phyloP scores from a whole-genome alignment of 345 rosid genomes.

The Dimocarpus longan region DNA sequence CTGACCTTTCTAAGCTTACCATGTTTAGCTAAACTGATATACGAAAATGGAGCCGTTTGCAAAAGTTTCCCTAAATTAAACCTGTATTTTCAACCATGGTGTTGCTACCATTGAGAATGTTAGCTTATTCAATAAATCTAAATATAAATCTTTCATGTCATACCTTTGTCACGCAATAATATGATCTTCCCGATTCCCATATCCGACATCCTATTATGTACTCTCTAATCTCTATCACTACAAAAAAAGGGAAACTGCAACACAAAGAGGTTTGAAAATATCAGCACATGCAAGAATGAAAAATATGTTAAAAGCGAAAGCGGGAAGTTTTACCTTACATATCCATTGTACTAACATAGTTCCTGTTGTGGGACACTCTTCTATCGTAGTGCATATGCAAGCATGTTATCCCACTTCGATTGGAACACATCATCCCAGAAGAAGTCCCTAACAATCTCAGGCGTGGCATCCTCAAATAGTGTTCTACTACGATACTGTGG shows the following conservation, averaged over 20 bases:
- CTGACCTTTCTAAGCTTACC: neutral
- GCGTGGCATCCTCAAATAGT: too few species aligned
- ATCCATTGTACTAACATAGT: constrained; percentile 87
- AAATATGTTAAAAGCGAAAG: neutral
- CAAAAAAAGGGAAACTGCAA: constrained; percentile 83
- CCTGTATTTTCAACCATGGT: neutral
- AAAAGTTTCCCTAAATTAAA: neutral
- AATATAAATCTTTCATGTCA: constrained; percentile 8
- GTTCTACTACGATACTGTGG: too few species aligned
- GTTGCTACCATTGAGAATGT: neutral
- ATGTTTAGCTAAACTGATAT: neutral
- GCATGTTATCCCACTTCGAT: too few species aligned
- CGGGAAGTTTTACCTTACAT: constrained; percentile 51
- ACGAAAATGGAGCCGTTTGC: neutral
- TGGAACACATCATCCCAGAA: too few species aligned
- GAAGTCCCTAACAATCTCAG: too few species aligned
- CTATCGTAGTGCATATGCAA: too few species aligned
- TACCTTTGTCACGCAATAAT: constrained; percentile 87
- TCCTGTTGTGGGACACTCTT: constrained; percentile 41
- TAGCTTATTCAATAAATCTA: neutral
- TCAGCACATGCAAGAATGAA: constrained; percentile 12
- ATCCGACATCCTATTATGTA: constrained; percentile 81
- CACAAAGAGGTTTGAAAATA: constrained; percentile 15
- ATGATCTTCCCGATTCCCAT: constrained; percentile 64
- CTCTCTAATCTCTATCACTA: constrained; percentile 60